These are phyloP conservation scores for Mortierella sp. DNA, from an alignment of 371 early-diverging fungal species.

Conservation along the genomic window DNA sequence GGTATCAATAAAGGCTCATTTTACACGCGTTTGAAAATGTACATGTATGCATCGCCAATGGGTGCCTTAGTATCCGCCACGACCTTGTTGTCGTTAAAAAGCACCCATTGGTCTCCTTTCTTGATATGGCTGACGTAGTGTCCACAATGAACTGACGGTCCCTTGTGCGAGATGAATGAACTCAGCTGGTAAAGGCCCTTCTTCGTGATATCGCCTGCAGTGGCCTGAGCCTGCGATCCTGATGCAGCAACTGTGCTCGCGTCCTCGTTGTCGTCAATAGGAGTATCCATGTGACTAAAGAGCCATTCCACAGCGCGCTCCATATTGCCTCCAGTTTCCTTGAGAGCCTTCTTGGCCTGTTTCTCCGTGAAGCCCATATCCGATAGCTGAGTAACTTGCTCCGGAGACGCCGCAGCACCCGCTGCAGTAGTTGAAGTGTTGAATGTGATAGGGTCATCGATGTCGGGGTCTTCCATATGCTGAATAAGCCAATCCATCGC, in stretches of 20 bases:
- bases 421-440: slow-evolving; percentile 35
- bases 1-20: too few species aligned
- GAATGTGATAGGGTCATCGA: slow-evolving; percentile 44
- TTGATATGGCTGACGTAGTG: slow-evolving; percentile 95
- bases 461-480: slow-evolving; percentile 94
- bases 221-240: slow-evolving; percentile 2
- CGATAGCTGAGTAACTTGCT: slow-evolving; percentile 69
- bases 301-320: slow-evolving; percentile 97
- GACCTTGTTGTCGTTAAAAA: slow-evolving; percentile 97
- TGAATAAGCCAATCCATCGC: slow-evolving; percentile 96
- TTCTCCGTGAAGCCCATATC: slow-evolving; percentile 92
- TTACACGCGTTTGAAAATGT: slow-evolving; percentile 65
- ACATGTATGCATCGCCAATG: slow-evolving; percentile 79
- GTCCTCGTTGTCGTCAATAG: slow-evolving; percentile 55
- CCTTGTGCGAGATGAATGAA: slow-evolving; percentile 95
- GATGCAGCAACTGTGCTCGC: slow-evolving; percentile 10
- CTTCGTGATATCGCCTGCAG: slow-evolving; percentile 56
- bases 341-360: slow-evolving; percentile 87
- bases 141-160: slow-evolving; percentile 96
- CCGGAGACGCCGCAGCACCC: slow-evolving; percentile 54
- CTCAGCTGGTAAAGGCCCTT: slow-evolving; percentile 78
- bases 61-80: slow-evolving; percentile 76
- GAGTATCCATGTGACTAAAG: slow-evolving; percentile 88
- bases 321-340: slow-evolving; percentile 83
- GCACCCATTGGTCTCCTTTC: slow-evolving; percentile 78